phyloP scores from a whole-genome alignment of 2,329 filamentous ascomycete species.

The Colletotrichum sansevieriae region DNA sequence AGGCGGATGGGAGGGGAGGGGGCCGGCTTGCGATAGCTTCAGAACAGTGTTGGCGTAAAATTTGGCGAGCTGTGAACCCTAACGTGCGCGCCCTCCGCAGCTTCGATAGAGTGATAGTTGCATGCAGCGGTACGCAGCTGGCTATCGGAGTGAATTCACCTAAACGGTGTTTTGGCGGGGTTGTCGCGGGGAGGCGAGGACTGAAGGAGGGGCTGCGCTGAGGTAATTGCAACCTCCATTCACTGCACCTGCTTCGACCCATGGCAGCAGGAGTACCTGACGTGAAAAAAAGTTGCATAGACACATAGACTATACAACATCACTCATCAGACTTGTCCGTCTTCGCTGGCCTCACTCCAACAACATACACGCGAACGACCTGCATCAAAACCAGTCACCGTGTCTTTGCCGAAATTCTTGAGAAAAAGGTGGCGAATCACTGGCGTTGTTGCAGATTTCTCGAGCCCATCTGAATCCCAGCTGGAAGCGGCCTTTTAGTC shows the following conservation, averaged over 20 bases:
- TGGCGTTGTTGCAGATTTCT: background rate
- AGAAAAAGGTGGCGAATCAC: conserved; percentile 31
- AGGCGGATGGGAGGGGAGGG: background rate
- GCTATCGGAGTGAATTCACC: background rate
- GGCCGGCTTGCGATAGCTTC: conserved; percentile 6
- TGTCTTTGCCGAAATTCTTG: conserved; percentile 3
- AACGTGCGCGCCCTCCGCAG: too few relatives aligned
- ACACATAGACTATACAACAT: conserved; percentile 36
- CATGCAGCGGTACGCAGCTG: background rate
- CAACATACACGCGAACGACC: background rate
- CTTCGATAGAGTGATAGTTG: conserved; percentile 14
- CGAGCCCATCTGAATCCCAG: background rate
- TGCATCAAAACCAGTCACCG: conserved; percentile 17
- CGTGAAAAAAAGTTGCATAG: conserved; percentile 8
- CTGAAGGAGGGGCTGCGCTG: background rate
- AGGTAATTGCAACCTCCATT: conserved; percentile 18
- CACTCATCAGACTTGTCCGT: conserved; percentile 20
- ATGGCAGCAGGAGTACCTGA: too few relatives aligned
- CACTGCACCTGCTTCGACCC: background rate
- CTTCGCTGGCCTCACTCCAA: background rate
- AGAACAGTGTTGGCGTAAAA: background rate
- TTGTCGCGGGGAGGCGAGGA: conserved; percentile 23
- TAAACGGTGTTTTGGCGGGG: conserved; percentile 30
- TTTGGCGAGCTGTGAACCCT: conserved; percentile 3
- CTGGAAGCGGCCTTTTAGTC: conserved; percentile 34